Evolutionary conservation across 169 alveolate genomes (phyloP).

Genomic region (Theileria orientalis): DNA sequence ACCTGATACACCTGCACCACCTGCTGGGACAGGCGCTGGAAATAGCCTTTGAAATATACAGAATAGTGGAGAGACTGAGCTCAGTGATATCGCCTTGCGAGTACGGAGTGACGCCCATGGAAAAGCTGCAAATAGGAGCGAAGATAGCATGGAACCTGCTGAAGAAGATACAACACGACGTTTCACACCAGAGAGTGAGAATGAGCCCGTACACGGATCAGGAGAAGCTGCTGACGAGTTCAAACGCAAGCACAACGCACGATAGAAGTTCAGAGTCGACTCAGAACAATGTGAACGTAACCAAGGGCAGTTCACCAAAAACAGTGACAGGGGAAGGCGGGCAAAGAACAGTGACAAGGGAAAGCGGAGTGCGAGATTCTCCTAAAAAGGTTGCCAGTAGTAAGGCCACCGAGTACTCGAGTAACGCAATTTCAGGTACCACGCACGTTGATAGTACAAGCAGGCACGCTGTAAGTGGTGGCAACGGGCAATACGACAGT

Average conservation of each 20-base stretch:
- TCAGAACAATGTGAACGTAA: too few species aligned
- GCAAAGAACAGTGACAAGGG: too few species aligned
- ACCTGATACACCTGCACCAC: constrained; percentile 81
- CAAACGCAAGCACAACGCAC: background rate
- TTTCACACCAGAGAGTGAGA: constrained; percentile 61
- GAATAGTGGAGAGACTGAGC: constrained; percentile 67
- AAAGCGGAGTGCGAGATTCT: too few species aligned
- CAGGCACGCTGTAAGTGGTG: background rate
- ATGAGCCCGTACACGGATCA: background rate
- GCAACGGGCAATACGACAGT: background rate
- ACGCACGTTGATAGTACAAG: constrained; percentile 2
- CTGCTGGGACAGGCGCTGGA: constrained; percentile 74
- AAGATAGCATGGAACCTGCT: constrained; percentile 77
- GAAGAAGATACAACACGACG: constrained; percentile 77
- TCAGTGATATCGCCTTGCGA: constrained; percentile 78
- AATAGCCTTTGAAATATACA: constrained; percentile 70
- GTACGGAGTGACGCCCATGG: constrained; percentile 79
- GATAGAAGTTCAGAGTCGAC: background rate
- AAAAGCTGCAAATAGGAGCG: constrained; percentile 75
- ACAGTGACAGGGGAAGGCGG: too few species aligned
- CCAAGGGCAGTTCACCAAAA: too few species aligned
- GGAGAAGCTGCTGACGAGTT: background rate
- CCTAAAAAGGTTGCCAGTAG: too few species aligned
- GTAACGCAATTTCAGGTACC: constrained; percentile 38
- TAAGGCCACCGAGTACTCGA: constrained; percentile 38